Base-by-base conservation (phyloP, 192 early-diverging fungal species). In the Tieghemiomyces parasiticus region DNA sequence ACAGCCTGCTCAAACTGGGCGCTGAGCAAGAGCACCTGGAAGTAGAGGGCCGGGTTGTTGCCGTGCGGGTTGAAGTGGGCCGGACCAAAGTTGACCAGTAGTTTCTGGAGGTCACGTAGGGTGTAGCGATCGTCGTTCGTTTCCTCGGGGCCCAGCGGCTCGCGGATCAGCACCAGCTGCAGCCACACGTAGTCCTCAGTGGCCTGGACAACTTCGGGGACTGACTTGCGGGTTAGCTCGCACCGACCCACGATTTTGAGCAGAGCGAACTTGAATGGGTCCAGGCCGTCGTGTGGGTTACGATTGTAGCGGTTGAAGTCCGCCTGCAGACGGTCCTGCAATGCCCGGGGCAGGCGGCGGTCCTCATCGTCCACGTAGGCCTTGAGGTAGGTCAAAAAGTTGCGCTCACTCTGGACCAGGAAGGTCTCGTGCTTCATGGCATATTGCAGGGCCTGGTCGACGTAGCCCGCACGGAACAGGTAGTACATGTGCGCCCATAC, bases 141-240 rank as follows among this genome's bases (percentile, higher is more conserved):
- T 33, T 73, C 67, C 24, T 78, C 81, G 47, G 71, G 65, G 20
- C 60, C 61, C 1, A 26, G 26, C 16, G 63, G 38, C 60, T 92
- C 88, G n/a, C 77, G 73, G 14, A 89, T 67, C 32, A 91, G 74
- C 63, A 79, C 78, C 38, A 95, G 74, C 69, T 74, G 83, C 8
- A 92, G 59, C 97, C 97, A 99, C 38, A 97, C 63, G 66, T 90
- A 97, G 60, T 99, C 95, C 65, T 99, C 91, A 2, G 82, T 84
- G 10, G 90, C 78, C 42, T 78, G 77, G 19, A 87, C 77, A 0
- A 91, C 88, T 47, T 79, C 81, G 35, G 71, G 67, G 1, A 78
- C 65, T 12, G 89, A 68, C 50, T 74, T 78, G 52, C 81, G 82
- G 32, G 70, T 75, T 61, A 93, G 65, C 34, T 92, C 93, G 61